phyloP scores from a whole-genome alignment of 2,329 filamentous ascomycete genomes.

The Diaporthe velutina region DNA sequence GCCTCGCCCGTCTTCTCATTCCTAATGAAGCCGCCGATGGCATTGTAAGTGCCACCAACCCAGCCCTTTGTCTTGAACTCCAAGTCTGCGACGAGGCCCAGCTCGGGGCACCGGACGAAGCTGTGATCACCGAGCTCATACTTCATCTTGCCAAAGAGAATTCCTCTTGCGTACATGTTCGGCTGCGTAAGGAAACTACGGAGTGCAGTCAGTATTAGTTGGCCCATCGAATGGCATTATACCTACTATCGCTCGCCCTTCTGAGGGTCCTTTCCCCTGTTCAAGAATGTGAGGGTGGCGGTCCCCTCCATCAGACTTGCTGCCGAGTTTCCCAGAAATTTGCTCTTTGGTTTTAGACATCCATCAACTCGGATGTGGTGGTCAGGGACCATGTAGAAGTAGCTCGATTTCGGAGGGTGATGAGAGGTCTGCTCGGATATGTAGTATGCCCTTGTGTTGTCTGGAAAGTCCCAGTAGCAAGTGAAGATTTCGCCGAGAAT shows the following conservation, averaged over 20 bases:
- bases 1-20: conserved; percentile 88
- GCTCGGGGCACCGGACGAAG: conserved; percentile 90
- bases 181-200: conserved; percentile 90
- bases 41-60: conserved; percentile 96
- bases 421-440: conserved; percentile 98
- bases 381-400: conserved; percentile 97
- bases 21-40: conserved; percentile 91
- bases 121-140: conserved; percentile 98
- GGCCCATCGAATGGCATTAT: conserved; percentile 45
- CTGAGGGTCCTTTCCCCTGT: conserved; percentile 75
- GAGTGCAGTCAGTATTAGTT: conserved; percentile 39
- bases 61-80: conserved; percentile 99
- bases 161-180: conserved; percentile 98
- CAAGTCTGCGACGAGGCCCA: conserved; percentile 87
- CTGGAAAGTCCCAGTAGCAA: conserved; percentile 93
- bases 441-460: conserved; percentile 91
- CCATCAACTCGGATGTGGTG: conserved; percentile 96
- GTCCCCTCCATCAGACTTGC: conserved; percentile 99
- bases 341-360: conserved; percentile 93
- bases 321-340: conserved; percentile 95
- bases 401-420: conserved; percentile 97
- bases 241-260: conserved; percentile 86
- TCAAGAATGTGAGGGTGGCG: conserved; percentile 85
- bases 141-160: conserved; percentile 99
- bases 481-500: conserved; percentile 96